Evolutionary conservation across 2,329 filamentous ascomycete species (phyloP).

Genomic region (Torrubiellomyces zombiae): DNA sequence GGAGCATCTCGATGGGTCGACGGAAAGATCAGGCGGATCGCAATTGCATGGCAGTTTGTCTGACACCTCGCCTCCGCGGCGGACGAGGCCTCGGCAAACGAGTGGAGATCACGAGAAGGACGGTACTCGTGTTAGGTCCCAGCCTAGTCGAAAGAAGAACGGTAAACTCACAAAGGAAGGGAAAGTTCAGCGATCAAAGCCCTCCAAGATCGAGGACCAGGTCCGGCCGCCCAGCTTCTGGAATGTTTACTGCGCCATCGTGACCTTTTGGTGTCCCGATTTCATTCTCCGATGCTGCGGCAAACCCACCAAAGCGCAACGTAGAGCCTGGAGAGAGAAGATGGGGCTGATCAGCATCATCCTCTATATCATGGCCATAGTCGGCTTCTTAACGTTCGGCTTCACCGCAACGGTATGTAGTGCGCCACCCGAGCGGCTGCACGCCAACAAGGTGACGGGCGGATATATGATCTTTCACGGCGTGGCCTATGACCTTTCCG

Average conservation of each 20-base stretch:
- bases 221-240: slow-evolving; percentile 72
- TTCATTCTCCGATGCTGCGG: slow-evolving; percentile 74
- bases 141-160: slow-evolving; percentile 28
- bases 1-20: slow-evolving; percentile 58
- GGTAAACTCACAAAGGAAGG: slow-evolving; percentile 48
- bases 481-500: slow-evolving; percentile 66
- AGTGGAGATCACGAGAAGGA: slow-evolving; percentile 18
- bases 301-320: slow-evolving; percentile 69
- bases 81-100: slow-evolving; percentile 16
- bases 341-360: slow-evolving; percentile 95
- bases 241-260: slow-evolving; percentile 85
- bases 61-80: slow-evolving; percentile 24
- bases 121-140: slow-evolving; percentile 10
- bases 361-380: slow-evolving; percentile 66
- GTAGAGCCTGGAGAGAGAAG: slow-evolving; percentile 93
- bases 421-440: slow-evolving; percentile 51
- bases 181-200: slow-evolving; percentile 27
- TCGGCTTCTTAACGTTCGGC: slow-evolving; percentile 92
- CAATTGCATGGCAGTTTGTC: slow-evolving; percentile 28
- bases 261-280: slow-evolving; percentile 91
- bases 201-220: slow-evolving; percentile 39
- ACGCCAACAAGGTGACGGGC: slow-evolving; percentile 60
- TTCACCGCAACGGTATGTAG: slow-evolving; percentile 84
- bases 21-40: slow-evolving; percentile 30
- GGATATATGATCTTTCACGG: slow-evolving; percentile 97